Conservation (phyloP, 176 grass and related monocot species). For the Themeda triandra region DNA sequence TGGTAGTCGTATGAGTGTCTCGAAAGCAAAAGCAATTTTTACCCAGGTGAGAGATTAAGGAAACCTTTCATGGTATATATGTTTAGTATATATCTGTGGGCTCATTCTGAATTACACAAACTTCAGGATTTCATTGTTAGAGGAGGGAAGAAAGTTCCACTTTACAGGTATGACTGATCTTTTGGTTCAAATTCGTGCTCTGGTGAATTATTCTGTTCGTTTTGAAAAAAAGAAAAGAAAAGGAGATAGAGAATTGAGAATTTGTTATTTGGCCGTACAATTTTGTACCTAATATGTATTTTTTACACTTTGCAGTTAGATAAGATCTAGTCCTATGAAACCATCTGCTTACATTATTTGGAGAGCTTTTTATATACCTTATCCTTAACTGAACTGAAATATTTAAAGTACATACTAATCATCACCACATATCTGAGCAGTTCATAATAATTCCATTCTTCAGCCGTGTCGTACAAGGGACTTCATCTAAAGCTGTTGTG, state of each 20-base stretch:
- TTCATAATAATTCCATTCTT: conserved; percentile 24
- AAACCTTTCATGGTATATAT: background rate
- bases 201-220: conserved; percentile 2
- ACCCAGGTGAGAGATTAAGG: conserved; percentile 56
- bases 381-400: background rate
- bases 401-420: background rate
- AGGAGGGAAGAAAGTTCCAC: conserved; percentile 80
- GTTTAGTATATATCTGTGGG: background rate
- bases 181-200: background rate
- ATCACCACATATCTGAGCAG: background rate
- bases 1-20: conserved; percentile 56
- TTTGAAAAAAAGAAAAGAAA: background rate
- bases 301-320: background rate
- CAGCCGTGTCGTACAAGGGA: conserved; percentile 74
- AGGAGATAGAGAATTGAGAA: background rate
- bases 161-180: conserved; percentile 70
- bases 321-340: background rate
- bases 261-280: background rate
- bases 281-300: background rate
- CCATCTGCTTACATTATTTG: background rate
- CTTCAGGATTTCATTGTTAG: conserved; percentile 94
- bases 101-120: conserved; percentile 11
- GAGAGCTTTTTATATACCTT: background rate
- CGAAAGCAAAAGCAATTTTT: conserved; percentile 85
- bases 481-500: conserved; percentile 69